phyloP scores from a whole-genome alignment of 75 land plant species.

The Azolla pinnata region DNA sequence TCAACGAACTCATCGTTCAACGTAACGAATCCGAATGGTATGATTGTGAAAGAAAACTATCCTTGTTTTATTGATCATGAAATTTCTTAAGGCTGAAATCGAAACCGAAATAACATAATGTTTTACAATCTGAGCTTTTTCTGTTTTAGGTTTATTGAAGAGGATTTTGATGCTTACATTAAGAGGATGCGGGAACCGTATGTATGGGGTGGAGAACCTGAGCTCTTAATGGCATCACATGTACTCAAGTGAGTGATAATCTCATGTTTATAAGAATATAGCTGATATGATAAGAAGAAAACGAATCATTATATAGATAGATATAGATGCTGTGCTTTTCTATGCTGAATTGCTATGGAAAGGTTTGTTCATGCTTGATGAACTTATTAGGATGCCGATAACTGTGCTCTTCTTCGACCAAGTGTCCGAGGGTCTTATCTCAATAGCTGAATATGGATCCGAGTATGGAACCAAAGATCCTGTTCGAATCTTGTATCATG shows the following conservation, averaged over 20 bases:
- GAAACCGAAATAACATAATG: slow-evolving; percentile 5
- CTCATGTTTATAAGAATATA: too few relatives aligned
- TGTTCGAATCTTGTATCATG: slow-evolving; percentile 66
- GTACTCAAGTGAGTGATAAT: slow-evolving; percentile 72
- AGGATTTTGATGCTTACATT: slow-evolving; percentile 59
- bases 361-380: background rate
- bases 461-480: slow-evolving; percentile 65
- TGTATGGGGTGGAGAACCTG: slow-evolving; percentile 90
- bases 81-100: too few relatives aligned
- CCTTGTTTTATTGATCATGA: too few relatives aligned
- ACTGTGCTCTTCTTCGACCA: slow-evolving; percentile 59
- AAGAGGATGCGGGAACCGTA: slow-evolving; percentile 55
- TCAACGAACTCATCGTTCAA: slow-evolving; percentile 66
- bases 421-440: slow-evolving; percentile 34
- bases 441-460: slow-evolving; percentile 82
- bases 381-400: slow-evolving; percentile 62
- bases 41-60: background rate
- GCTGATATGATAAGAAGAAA: too few relatives aligned
- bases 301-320: too few relatives aligned
- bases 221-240: slow-evolving; percentile 77
- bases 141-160: slow-evolving; percentile 65
- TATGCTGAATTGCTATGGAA: background rate
- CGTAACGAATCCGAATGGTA: slow-evolving; percentile 69
- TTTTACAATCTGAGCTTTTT: background rate
- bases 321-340: too few relatives aligned